Evolutionary conservation across 495 filamentous ascomycete species (phyloP).

Genomic region (Aspergillus carlsbadensis): DNA sequence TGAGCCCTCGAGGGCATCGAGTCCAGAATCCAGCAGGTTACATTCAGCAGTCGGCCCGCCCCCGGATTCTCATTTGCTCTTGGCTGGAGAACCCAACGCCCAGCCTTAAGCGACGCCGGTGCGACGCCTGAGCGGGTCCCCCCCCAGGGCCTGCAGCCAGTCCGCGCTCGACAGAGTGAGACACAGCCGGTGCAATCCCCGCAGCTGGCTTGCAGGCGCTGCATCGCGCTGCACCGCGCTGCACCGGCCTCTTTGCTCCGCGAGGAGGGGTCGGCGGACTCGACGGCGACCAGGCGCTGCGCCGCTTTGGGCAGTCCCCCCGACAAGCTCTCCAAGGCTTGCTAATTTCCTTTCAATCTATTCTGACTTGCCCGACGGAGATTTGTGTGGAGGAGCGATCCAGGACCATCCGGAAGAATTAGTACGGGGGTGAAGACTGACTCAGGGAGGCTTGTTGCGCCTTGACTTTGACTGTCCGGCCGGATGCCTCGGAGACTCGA

Average conservation of each 20-base stretch:
- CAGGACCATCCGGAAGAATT: too few relatives aligned
- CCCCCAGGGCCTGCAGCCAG: not conserved
- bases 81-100: not conserved
- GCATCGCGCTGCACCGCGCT: too few relatives aligned
- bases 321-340: not conserved
- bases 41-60: conserved; percentile 17
- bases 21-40: conserved; percentile 4
- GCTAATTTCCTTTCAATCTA: too few relatives aligned
- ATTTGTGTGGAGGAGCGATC: too few relatives aligned
- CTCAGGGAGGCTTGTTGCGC: too few relatives aligned
- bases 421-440: too few relatives aligned
- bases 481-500: too few relatives aligned
- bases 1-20: not conserved
- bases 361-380: too few relatives aligned
- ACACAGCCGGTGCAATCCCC: too few relatives aligned
- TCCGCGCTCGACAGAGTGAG: not conserved
- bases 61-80: conserved; percentile 28
- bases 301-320: not conserved
- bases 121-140: not conserved
- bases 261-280: not conserved
- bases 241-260: not conserved
- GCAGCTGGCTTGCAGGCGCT: too few relatives aligned
- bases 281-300: conserved; percentile 6
- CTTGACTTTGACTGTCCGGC: too few relatives aligned
- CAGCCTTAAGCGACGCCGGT: conserved; percentile 1